Evolutionary conservation across 441 rosid species (phyloP).

Genomic region (Gossypium gossypioides): DNA sequence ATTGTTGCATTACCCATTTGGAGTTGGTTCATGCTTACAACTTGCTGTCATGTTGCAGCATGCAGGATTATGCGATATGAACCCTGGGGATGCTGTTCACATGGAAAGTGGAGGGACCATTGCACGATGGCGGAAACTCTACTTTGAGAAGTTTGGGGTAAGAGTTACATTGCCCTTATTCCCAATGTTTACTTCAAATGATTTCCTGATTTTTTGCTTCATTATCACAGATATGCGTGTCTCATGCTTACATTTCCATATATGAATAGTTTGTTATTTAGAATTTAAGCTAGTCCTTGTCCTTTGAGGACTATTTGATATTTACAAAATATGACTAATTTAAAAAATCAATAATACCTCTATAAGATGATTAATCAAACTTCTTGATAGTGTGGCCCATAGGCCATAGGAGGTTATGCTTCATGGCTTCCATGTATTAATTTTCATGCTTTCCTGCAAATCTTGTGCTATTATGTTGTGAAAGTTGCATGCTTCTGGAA

Average conservation of each 20-base stretch:
- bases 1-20: background rate
- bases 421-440: background rate
- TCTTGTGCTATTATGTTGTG: background rate
- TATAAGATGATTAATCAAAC: background rate
- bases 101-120: constrained; percentile 47
- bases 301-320: background rate
- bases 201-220: background rate
- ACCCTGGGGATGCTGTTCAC: constrained; percentile 44
- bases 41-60: constrained; percentile 26
- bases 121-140: constrained; percentile 37
- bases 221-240: background rate
- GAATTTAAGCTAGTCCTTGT: background rate
- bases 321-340: background rate
- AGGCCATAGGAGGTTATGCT: background rate
- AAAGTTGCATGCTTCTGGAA: background rate
- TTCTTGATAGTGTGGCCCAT: background rate
- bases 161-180: constrained; percentile 15
- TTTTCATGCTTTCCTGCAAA: background rate
- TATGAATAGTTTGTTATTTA: background rate
- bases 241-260: background rate
- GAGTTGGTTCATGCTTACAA: background rate
- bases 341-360: background rate
- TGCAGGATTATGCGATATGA: constrained; percentile 31
- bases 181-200: background rate
- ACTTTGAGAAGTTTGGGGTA: constrained; percentile 46